Base-by-base conservation (phyloP, 345 rosid species). In the Noccaea bulbosa region DNA sequence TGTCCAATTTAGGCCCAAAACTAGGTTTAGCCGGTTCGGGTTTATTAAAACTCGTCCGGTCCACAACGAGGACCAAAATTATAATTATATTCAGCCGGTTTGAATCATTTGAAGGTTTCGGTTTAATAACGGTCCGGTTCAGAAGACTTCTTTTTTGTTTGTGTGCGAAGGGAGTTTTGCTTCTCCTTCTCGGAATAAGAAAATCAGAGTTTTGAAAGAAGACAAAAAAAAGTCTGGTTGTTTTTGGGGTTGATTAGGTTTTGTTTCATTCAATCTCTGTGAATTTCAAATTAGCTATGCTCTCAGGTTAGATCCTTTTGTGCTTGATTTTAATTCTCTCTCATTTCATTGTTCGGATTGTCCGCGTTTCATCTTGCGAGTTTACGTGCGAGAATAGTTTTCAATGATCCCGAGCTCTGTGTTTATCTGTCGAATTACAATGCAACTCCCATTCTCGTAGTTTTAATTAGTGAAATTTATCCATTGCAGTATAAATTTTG, bases 221-320 rank as follows among this genome's bases (percentile, higher is more conserved):
- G 20, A 56, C 2, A 7, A 14, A 46, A 16, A 24, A 24, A 16
- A 5, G 0, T 34, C 16, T 62, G 12, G 16, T 14, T 53, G n/a
- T n/a, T 33, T 33, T 44, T 2, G 6, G 39, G 11, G 41, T 47
- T 64, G 55, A 67, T 76, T 70, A 70, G 79, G 79, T 76, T 74
- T 75, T 46, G 71, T 70, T 20, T 57, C 8, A 20, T 38, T 56
- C 41, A 64, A 33, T 57, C 40, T 69, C 67, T 65, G 67, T 8
- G 22, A 57, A 59, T 34, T 63, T 43, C 68, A 65, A 41, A 58
- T 11, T 74, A 11, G 55, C 34, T 45, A 70, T 76, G 79, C 56
- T 11, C 67, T 70, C 79, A 70, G 79, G 79, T 76, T 22, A 62
- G 45, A 14, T 43, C 38, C 47, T 7, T n/a, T 27, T 44, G 38